Conservation (phyloP, 768 basidiomycete species). For the Pulveroboletus sp. region DNA sequence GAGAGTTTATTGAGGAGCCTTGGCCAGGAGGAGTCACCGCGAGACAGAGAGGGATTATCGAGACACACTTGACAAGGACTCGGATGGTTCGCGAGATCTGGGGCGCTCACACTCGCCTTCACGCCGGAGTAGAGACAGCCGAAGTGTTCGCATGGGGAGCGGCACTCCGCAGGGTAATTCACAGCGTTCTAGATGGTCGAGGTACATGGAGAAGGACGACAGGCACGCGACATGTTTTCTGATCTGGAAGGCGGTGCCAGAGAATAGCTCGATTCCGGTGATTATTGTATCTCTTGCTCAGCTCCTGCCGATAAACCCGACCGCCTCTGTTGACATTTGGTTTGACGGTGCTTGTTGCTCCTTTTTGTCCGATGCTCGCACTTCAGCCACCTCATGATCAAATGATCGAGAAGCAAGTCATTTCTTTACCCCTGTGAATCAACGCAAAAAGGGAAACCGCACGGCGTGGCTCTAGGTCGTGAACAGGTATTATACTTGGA, state of each 20-base stretch:
- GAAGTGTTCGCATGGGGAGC: constrained; percentile 12
- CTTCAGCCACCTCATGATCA: neutral
- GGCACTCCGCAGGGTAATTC: constrained; percentile 17
- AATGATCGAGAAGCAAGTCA: neutral
- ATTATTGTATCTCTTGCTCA: constrained; percentile 2
- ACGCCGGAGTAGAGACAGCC: constrained; percentile 2
- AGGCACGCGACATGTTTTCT: neutral
- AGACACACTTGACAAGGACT: constrained; percentile 11
- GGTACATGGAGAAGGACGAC: constrained; percentile 2
- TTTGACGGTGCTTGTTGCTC: neutral
- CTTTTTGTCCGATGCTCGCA: neutral
- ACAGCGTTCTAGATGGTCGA: neutral
- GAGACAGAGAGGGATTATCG: constrained; percentile 10
- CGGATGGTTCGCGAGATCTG: constrained; percentile 7
- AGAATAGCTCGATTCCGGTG: neutral
- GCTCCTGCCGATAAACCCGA: neutral
- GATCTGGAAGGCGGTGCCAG: neutral
- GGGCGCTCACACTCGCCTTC: constrained; percentile 17
- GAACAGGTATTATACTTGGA: too few relatives aligned
- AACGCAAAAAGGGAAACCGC: neutral
- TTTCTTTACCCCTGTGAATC: constrained; percentile 2
- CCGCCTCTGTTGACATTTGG: neutral
- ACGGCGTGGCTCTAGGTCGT: too few relatives aligned
- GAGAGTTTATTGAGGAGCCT: constrained; percentile 59
- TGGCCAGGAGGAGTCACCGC: constrained; percentile 21